These are phyloP conservation scores for Didymosphaeria variabile DNA, from an alignment of 2,329 filamentous ascomycete species.

Conservation along the genomic window DNA sequence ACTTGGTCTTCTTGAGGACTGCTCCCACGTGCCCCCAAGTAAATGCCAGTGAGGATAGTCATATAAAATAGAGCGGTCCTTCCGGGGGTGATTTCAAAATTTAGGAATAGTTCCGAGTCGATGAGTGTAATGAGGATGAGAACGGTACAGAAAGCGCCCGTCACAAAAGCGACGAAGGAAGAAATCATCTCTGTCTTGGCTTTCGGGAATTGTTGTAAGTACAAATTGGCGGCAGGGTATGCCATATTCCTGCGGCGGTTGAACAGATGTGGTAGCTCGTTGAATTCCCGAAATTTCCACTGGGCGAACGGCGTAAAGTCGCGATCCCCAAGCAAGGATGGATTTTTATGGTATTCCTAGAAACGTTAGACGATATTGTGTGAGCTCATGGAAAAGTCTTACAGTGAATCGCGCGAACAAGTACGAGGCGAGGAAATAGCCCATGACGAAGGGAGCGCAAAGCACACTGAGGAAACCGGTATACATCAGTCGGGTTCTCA, in stretches of 20 bases:
- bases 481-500: slow-evolving; percentile 81
- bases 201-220: slow-evolving; percentile 96
- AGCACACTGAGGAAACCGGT: slow-evolving; percentile 87
- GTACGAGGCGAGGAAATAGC: slow-evolving; percentile 86
- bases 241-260: slow-evolving; percentile 92
- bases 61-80: slow-evolving; percentile 92
- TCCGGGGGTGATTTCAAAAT: slow-evolving; percentile 89
- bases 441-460: slow-evolving; percentile 85
- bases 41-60: slow-evolving; percentile 81
- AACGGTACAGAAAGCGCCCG: slow-evolving; percentile 85
- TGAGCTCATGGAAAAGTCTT: slow-evolving; percentile 41
- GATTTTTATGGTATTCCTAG: slow-evolving; percentile 94
- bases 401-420: slow-evolving; percentile 96
- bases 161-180: slow-evolving; percentile 85
- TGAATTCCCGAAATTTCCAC: slow-evolving; percentile 99
- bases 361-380: slow-evolving; percentile 15
- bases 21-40: slow-evolving; percentile 82
- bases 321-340: slow-evolving; percentile 83
- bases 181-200: slow-evolving; percentile 88
- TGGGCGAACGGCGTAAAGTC: slow-evolving; percentile 93
- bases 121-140: slow-evolving; percentile 84
- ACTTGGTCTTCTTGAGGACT: slow-evolving; percentile 87
- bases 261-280: slow-evolving; percentile 93
- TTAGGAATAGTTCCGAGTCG: slow-evolving; percentile 88
- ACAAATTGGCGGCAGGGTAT: slow-evolving; percentile 88